Evolutionary conservation across 1,284 basidiomycete species (phyloP).

Genomic region (Schizophyllum commune): DNA sequence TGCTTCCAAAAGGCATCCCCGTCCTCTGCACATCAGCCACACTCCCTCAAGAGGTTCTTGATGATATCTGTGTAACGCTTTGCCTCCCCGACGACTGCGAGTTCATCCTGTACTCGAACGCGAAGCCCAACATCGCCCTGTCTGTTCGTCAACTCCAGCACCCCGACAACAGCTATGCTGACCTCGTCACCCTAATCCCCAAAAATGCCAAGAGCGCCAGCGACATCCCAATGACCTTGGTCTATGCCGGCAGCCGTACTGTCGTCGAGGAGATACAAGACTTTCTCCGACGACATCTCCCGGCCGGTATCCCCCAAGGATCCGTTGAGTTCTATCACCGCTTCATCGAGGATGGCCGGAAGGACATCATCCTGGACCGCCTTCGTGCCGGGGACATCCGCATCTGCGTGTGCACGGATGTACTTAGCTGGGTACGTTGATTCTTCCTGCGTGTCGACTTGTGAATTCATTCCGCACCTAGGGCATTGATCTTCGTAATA

Average conservation of each 20-base stretch:
- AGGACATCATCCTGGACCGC: conserved; percentile 4
- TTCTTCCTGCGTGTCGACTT: no score
- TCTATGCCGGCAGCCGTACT: conserved; percentile 10
- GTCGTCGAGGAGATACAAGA: conserved; percentile 9
- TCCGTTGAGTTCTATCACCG: conserved; percentile 14
- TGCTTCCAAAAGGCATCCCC: conserved; percentile 11
- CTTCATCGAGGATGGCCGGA: conserved; percentile 1
- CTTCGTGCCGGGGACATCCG: no score
- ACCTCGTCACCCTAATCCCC: conserved; percentile 10
- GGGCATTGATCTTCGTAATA: conserved; percentile 11
- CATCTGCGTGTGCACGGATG: no score
- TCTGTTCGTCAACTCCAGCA: conserved; percentile 13
- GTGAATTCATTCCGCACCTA: background rate
- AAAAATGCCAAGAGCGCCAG: background rate
- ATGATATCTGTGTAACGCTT: conserved; percentile 6
- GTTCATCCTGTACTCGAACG: conserved; percentile 11
- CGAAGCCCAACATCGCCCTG: conserved; percentile 12
- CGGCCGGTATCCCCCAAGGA: background rate
- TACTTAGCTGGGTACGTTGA: no score
- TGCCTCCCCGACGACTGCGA: conserved; percentile 2
- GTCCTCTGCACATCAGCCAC: conserved; percentile 13
- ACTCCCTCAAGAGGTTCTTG: conserved; percentile 8
- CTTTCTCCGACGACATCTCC: conserved; percentile 8
- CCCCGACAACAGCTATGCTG: conserved; percentile 5
- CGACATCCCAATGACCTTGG: conserved; percentile 12